Evolutionary conservation across 257 asterid species (phyloP), one percentile per base, ranked within the genome.

Genomic region (Penstemon davidsonii): DNA sequence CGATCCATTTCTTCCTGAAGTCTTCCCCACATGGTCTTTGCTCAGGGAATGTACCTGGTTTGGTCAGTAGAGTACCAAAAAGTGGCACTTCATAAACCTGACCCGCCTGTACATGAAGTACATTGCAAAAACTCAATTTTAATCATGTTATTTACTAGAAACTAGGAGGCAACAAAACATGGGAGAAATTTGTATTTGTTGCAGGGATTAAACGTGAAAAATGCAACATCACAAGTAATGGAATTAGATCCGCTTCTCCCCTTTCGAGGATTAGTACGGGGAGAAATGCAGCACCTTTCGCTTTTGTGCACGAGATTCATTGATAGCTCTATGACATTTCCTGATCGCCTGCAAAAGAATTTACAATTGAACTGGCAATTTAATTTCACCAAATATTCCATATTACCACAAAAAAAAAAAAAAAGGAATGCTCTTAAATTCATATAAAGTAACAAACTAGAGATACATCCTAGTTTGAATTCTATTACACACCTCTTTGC

Each of bases 1-100:
- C 99, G 69, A 95, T 88, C 98, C 99, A 95, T 82, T 88, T 95
- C 89, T 87, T 95, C 76, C 90, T 83, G 80, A 76, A 81, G 73
- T 95, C 99, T 75, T 95, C 99, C 49, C 98, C 95, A 55, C 87
- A 91, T 56, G 98, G 84, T 71, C 92, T 89, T 85, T 84, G 97
- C 64, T 95, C 99, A 40, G 98, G 98, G 75, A 86, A 89, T 74
- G 75, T 70, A 68, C 96, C 88, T 73, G 95, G 73, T 73, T 89
- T 91, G 67, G 84, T 78, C 82, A 95, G 77, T 43, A 91, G 75
- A 13, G 84, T 52, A 71, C 97, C 96, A 72, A 94, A 85, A 77
- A 95, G 96, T 60, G 98, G 90, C 76, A 91, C 92, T 78, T 95
- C 99, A 78, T 91, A 95, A 67, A 95, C 95, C 77, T 95, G 99